Percentiles rank a stretch among this genome's conserved stretches.
Conservation (phyloP, 257 asterid genomes). For the Henckelia pumila region DNA sequence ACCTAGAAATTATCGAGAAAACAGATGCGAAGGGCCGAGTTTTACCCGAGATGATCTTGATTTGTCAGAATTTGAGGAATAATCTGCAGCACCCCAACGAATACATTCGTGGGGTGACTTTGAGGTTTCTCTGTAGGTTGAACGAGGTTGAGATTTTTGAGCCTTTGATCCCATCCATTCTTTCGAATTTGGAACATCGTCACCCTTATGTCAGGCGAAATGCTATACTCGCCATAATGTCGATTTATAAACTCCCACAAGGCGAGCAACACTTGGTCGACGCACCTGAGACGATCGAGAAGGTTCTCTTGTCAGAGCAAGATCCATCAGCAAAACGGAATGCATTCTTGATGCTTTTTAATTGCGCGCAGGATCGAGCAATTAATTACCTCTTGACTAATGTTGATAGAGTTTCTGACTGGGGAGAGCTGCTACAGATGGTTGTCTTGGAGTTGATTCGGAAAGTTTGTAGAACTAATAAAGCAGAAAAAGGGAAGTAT, state of each 20-base stretch:
- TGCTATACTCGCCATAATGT: conserved; percentile 86
- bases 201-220: conserved; percentile 80
- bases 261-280: conserved; percentile 89
- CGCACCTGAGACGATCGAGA: conserved; percentile 96
- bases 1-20: conserved; percentile 83
- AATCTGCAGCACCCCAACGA: conserved; percentile 89
- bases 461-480: conserved; percentile 89
- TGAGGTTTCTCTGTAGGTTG: conserved; percentile 87
- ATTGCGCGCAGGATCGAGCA: conserved; percentile 88
- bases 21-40: conserved; percentile 80
- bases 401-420: conserved; percentile 72
- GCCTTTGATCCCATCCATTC: conserved; percentile 81
- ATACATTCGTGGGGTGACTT: conserved; percentile 83
- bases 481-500: conserved; percentile 86
- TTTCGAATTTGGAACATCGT: conserved; percentile 81
- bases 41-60: conserved; percentile 88
- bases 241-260: conserved; percentile 85
- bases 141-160: conserved; percentile 83
- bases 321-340: conserved; percentile 85
- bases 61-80: conserved; percentile 84
- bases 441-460: conserved; percentile 85
- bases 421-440: conserved; percentile 91
- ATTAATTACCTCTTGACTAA: conserved; percentile 68
- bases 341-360: conserved; percentile 91
- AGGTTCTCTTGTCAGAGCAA: conserved; percentile 74